Percentiles rank a stretch among this genome's conserved stretches.
Conservation (phyloP, 129 eudicot species). For the Pittosporum tobira region DNA sequence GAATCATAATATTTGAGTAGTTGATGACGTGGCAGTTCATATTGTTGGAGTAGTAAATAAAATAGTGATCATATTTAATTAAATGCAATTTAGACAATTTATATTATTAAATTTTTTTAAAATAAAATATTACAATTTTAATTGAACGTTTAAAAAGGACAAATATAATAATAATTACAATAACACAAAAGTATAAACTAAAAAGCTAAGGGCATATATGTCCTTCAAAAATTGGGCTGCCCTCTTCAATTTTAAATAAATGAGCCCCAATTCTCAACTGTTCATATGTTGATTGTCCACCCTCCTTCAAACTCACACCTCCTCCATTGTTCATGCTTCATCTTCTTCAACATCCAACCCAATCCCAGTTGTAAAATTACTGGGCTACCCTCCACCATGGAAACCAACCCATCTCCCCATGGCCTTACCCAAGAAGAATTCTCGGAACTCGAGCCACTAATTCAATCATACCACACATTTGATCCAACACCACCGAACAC, state of each 20-base stretch:
- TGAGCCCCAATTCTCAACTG: slow-evolving; percentile 23
- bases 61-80: too few relatives aligned
- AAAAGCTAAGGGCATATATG: slow-evolving; percentile 1
- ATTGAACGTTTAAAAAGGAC: too few relatives aligned
- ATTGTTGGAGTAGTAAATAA: too few relatives aligned
- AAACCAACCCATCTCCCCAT: slow-evolving; percentile 30
- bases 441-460: slow-evolving; percentile 43
- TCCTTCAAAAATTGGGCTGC: slow-evolving; percentile 2
- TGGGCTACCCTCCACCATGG: slow-evolving; percentile 14
- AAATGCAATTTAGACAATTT: too few relatives aligned
- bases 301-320: slow-evolving; percentile 8
- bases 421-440: slow-evolving; percentile 57
- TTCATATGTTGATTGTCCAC: slow-evolving; percentile 37
- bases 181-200: too few relatives aligned
- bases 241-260: slow-evolving; percentile 13
- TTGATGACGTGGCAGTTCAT: too few relatives aligned
- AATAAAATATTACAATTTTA: too few relatives aligned
- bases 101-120: too few relatives aligned
- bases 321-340: slow-evolving; percentile 13
- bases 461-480: slow-evolving; percentile 61
- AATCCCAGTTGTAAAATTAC: not conserved
- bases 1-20: too few relatives aligned
- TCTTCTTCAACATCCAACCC: not conserved
- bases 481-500: slow-evolving; percentile 56
- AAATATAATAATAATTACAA: too few relatives aligned